Conservation (phyloP, 768 basidiomycete genomes). For the Daedalea quercina region DNA sequence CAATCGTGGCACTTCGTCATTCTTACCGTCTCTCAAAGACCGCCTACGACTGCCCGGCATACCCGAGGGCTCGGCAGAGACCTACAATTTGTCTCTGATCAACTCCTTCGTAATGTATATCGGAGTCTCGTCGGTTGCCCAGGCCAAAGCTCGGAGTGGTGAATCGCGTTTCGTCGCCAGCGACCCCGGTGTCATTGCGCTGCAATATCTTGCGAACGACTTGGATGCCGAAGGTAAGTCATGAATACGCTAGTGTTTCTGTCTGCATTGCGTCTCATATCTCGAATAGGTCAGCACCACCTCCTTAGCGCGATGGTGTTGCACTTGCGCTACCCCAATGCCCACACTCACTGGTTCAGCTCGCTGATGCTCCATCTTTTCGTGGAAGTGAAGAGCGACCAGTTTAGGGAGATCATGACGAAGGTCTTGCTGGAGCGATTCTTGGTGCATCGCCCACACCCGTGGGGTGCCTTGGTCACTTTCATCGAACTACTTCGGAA, state of each 20-base stretch:
- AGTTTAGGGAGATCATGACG: slow-evolving; percentile 77
- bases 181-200: slow-evolving; percentile 78
- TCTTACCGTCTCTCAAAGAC: slow-evolving; percentile 74
- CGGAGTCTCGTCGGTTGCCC: slow-evolving; percentile 87
- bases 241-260: neutral
- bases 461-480: slow-evolving; percentile 91
- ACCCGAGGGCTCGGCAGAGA: slow-evolving; percentile 43
- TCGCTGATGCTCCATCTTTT: slow-evolving; percentile 86
- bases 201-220: slow-evolving; percentile 77
- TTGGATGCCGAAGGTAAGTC: slow-evolving; percentile 87
- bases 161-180: slow-evolving; percentile 73
- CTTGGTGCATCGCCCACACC: slow-evolving; percentile 91
- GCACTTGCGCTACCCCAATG: slow-evolving; percentile 95
- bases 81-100: slow-evolving; percentile 84
- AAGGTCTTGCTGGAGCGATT: slow-evolving; percentile 90
- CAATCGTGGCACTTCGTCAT: slow-evolving; percentile 63
- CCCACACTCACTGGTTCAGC: slow-evolving; percentile 98
- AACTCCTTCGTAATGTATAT: slow-evolving; percentile 95
- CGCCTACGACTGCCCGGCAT: slow-evolving; percentile 50
- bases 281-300: slow-evolving; percentile 80
- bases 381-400: slow-evolving; percentile 67
- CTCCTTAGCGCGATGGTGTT: slow-evolving; percentile 88
- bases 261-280: neutral
- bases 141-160: slow-evolving; percentile 81
- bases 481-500: slow-evolving; percentile 93